phyloP scores from a whole-genome alignment of 441 rosid species.

The Theobroma grandiflorum region DNA sequence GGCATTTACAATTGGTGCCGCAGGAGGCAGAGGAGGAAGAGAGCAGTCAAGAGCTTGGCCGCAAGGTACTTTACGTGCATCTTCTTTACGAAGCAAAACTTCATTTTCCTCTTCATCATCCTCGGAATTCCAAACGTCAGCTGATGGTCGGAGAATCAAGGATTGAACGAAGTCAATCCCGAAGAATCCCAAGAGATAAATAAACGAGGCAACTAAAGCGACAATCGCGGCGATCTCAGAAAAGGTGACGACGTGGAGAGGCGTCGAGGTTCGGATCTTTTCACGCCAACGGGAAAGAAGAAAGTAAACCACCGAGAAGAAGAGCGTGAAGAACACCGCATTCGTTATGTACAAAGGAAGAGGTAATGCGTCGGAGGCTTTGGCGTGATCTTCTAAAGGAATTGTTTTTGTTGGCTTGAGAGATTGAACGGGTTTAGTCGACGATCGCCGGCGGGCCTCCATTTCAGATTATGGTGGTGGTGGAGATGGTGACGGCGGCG shows the following conservation, averaged over 20 bases:
- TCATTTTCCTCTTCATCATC: constrained; percentile 42
- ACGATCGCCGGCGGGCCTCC: constrained; percentile 44
- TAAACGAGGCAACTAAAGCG: constrained; percentile 46
- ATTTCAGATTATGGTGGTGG: constrained; percentile 24
- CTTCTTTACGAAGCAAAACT: constrained; percentile 34
- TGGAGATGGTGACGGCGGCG: not conserved
- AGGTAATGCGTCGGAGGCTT: constrained; percentile 47
- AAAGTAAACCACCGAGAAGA: constrained; percentile 53
- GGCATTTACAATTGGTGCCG: constrained; percentile 8
- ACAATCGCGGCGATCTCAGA: constrained; percentile 46
- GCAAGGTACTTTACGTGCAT: constrained; percentile 37
- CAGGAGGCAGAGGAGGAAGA: constrained; percentile 21
- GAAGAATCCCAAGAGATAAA: constrained; percentile 53
- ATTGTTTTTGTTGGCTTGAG: not conserved
- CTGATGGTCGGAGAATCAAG: constrained; percentile 39
- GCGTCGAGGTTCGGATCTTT: constrained; percentile 56
- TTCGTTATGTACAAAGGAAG: constrained; percentile 47
- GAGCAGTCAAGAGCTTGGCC: constrained; percentile 44
- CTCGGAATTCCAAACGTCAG: constrained; percentile 40
- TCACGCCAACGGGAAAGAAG: constrained; percentile 56
- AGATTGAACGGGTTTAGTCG: constrained; percentile 6
- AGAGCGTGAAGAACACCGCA: constrained; percentile 50
- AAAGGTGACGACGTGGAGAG: constrained; percentile 44
- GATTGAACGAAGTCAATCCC: constrained; percentile 54
- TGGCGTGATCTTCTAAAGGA: constrained; percentile 8